Percentiles rank a stretch among this genome's conserved stretches.
These are phyloP conservation scores for Neopestalotiopsis sp. DNA, from an alignment of 2,329 filamentous ascomycete species.

Conservation along the genomic window DNA sequence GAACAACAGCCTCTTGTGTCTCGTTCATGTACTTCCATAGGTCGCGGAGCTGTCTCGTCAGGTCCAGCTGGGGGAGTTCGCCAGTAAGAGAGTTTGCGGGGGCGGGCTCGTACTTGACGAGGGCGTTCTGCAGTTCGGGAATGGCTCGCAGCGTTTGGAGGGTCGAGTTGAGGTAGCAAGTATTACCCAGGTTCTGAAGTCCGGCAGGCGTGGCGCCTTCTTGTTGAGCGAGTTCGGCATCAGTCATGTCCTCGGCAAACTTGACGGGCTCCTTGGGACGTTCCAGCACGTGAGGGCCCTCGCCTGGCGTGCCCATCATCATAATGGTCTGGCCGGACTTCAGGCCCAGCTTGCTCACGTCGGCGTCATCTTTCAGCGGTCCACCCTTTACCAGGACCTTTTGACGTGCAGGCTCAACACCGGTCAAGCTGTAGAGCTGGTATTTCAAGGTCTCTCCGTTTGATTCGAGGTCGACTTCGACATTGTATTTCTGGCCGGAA, in stretches of 20 bases:
- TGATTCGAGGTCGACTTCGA: constrained; percentile 85
- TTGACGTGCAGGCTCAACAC: constrained; percentile 94
- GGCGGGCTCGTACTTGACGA: constrained; percentile 61
- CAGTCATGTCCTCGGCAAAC: constrained; percentile 97
- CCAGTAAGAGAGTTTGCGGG: constrained; percentile 28
- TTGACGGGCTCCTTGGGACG: constrained; percentile 82
- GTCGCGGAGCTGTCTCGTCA: constrained; percentile 78
- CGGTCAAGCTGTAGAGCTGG: constrained; percentile 93
- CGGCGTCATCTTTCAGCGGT: constrained; percentile 93
- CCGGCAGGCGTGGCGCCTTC: constrained; percentile 88
- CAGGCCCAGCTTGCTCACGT: constrained; percentile 81
- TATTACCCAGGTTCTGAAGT: constrained; percentile 92
- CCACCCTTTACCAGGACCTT: constrained; percentile 95
- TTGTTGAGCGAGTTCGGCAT: constrained; percentile 84
- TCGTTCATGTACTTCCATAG: constrained; percentile 89
- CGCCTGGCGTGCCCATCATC: constrained; percentile 93
- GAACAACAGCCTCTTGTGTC: constrained; percentile 86
- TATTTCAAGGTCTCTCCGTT: constrained; percentile 94
- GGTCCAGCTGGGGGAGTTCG: constrained; percentile 65
- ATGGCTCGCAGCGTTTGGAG: constrained; percentile 89
- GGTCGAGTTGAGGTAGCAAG: constrained; percentile 97
- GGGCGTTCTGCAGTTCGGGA: constrained; percentile 85
- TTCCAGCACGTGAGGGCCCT: constrained; percentile 61
- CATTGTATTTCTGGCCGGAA: constrained; percentile 91
- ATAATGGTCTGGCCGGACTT: constrained; percentile 89